These are phyloP conservation scores for Chaetomium tenue DNA, from an alignment of 495 filamentous ascomycete genomes.

Conservation along the genomic window DNA sequence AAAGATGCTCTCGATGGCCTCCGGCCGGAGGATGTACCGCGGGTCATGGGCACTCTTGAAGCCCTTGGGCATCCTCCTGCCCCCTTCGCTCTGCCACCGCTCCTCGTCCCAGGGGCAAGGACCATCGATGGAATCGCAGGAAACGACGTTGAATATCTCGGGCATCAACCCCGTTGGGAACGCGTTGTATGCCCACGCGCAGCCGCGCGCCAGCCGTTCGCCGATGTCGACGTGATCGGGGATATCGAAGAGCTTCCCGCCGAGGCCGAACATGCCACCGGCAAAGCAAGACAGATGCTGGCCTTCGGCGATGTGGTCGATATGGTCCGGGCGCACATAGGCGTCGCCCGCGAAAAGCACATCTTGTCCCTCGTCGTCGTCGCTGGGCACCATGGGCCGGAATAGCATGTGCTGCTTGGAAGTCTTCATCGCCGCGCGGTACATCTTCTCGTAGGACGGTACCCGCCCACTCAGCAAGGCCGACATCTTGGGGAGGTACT, in stretches of 20 bases:
- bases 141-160: slow-evolving; percentile 60
- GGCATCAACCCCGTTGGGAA: slow-evolving; percentile 87
- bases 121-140: slow-evolving; percentile 39
- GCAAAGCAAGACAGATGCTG: slow-evolving; percentile 70
- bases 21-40: slow-evolving; percentile 55
- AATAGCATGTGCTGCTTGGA: slow-evolving; percentile 67
- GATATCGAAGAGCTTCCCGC: slow-evolving; percentile 69
- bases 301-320: slow-evolving; percentile 35
- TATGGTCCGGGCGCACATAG: slow-evolving; percentile 16
- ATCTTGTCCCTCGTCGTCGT: slow-evolving; percentile 40
- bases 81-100: slow-evolving; percentile 28
- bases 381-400: slow-evolving; percentile 54
- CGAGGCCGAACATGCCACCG: slow-evolving; percentile 89
- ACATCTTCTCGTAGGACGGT: slow-evolving; percentile 42
- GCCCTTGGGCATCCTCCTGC: slow-evolving; percentile 42
- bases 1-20: slow-evolving; percentile 71
- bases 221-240: slow-evolving; percentile 73
- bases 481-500: slow-evolving; percentile 79
- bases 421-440: slow-evolving; percentile 59
- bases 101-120: slow-evolving; percentile 33
- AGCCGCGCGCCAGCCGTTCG: slow-evolving; percentile 79
- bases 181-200: slow-evolving; percentile 81
- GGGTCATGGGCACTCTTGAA: slow-evolving; percentile 38
- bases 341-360: slow-evolving; percentile 61
- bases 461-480: slow-evolving; percentile 42